These are phyloP conservation scores for Paecilomyces fulvus DNA, from an alignment of 2,329 filamentous ascomycete species.

Conservation along the genomic window DNA sequence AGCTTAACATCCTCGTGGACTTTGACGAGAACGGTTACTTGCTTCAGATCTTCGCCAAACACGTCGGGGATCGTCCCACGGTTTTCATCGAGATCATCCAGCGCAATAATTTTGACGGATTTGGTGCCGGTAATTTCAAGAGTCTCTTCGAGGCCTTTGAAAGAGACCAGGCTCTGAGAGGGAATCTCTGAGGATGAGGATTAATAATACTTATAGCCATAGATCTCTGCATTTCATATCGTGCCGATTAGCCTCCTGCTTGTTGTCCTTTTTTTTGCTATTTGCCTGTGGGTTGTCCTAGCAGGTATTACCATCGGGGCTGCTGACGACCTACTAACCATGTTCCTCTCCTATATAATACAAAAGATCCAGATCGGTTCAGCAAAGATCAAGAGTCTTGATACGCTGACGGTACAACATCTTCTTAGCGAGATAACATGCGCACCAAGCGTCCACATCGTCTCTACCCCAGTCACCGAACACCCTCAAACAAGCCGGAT, in stretches of 20 bases:
- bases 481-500: background rate
- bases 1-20: conserved; percentile 76
- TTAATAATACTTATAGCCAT: background rate
- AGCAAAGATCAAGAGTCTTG: too few species aligned
- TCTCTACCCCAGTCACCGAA: background rate
- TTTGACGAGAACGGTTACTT: conserved; percentile 86
- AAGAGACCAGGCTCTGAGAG: conserved; percentile 72
- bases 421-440: too few species aligned
- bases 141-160: conserved; percentile 88
- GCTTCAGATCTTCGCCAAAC: conserved; percentile 65
- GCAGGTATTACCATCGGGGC: too few species aligned
- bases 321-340: too few species aligned
- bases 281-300: too few species aligned
- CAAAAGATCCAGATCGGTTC: too few species aligned
- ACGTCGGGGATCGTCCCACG: conserved; percentile 83
- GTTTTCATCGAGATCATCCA: conserved; percentile 94
- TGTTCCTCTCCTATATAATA: too few species aligned
- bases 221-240: background rate
- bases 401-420: too few species aligned
- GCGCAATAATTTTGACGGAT: conserved; percentile 76
- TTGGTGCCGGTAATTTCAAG: conserved; percentile 90
- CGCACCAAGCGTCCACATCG: background rate
- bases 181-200: conserved; percentile 65
- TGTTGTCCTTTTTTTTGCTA: background rate
- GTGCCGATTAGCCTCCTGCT: background rate